Evolutionary conservation across 768 basidiomycete species (phyloP).

Genomic region (Lentinus brumalis): DNA sequence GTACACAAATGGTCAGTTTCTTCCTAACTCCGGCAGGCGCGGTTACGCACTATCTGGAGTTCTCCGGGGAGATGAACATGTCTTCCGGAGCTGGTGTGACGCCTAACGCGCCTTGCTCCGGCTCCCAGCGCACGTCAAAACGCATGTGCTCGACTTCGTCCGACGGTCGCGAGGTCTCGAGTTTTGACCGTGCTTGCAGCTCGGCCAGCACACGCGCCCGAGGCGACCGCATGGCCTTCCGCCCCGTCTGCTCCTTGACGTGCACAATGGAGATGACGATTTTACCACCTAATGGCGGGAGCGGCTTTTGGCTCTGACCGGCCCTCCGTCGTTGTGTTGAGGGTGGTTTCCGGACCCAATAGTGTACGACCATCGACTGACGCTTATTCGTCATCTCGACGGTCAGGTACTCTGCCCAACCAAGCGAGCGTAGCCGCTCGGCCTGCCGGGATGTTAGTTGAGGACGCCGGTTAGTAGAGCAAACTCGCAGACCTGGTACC

Average conservation of each 20-base stretch:
- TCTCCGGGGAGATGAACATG: constrained; percentile 41
- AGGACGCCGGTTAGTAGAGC: not conserved
- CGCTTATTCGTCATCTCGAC: constrained; percentile 71
- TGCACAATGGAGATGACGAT: constrained; percentile 73
- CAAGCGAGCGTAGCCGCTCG: constrained; percentile 74
- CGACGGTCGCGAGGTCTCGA: constrained; percentile 56
- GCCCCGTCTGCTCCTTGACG: constrained; percentile 41
- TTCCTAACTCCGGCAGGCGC: not conserved
- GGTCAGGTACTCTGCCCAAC: constrained; percentile 80
- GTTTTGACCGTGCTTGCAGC: constrained; percentile 65
- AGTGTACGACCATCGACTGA: constrained; percentile 71
- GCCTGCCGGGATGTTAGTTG: constrained; percentile 42
- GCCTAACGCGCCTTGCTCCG: constrained; percentile 66
- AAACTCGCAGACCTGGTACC: constrained; percentile 58
- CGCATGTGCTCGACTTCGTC: constrained; percentile 74
- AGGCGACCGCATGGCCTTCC: constrained; percentile 55
- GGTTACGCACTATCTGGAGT: constrained; percentile 57
- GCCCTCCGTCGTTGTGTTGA: constrained; percentile 33
- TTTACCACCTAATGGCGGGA: constrained; percentile 70
- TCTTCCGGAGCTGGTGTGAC: constrained; percentile 55
- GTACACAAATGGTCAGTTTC: constrained; percentile 3
- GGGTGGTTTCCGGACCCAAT: constrained; percentile 68
- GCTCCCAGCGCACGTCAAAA: constrained; percentile 79
- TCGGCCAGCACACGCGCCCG: constrained; percentile 57
- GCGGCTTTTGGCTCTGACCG: constrained; percentile 32